Evolutionary conservation across 2,329 filamentous ascomycete species (phyloP), one percentile per base, ranked within the genome.

Genomic region (Colletotrichum phormii): DNA sequence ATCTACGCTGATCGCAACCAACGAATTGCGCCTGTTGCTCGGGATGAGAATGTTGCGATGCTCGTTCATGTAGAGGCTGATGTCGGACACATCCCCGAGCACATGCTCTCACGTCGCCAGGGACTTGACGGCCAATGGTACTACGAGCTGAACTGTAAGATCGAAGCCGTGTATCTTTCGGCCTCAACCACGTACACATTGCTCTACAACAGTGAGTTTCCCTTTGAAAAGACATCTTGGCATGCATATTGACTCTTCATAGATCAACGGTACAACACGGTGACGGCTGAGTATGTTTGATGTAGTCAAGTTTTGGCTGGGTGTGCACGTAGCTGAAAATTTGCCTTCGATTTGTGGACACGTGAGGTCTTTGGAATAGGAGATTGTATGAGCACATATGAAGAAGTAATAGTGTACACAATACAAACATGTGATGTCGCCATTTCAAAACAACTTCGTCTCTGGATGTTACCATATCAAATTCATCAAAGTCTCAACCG

Each of bases 161-260:
- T 86, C 18, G 83, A 86, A 74, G 79, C 82, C 1, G 78, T 84
- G 3, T 86, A 84, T 73, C 79, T 82, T 7, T 85, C 84, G 1
- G 83, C 82, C 0, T 84, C 80, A 5, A 85, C 84, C 0, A 78
- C 81, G 31, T 86, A 86, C 74, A 85, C 84, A 5, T 77, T 86
- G 37, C 77, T 86, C 8, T 82, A 84, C 70, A 82, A 85, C 63
- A 80, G 84, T 84, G 75, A 75, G 82, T 26, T 6, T 12, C 5
- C 8, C 12, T 18, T 24, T 22, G 2, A 5, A 2, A 1, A 3
- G 5, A 22, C 9, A 22, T 13, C 13, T n/a, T 9, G 13, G 13
- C n/a, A 42, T 24, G 54, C 2, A 22, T 11, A 29, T 24, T 64
- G 12, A 64, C 51, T 8, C 18, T 6, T 15, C 11, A 1, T 12